phyloP scores from a whole-genome alignment of 1,139 yeast species.

The Magnusiomyces ingens region DNA sequence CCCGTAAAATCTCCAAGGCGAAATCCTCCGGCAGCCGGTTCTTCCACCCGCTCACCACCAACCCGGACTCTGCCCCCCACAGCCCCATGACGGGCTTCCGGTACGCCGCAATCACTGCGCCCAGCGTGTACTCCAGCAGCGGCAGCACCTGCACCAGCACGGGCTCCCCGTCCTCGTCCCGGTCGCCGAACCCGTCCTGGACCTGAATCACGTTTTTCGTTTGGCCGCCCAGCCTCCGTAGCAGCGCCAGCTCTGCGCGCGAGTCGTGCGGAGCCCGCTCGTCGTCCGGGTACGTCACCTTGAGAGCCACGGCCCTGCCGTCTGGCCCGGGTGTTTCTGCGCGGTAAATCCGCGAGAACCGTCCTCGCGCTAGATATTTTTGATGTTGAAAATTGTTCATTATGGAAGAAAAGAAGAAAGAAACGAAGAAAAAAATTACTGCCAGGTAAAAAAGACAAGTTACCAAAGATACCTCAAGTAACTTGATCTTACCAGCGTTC shows the following conservation, averaged over 20 bases:
- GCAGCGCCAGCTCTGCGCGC: conserved; percentile 36
- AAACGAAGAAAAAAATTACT: neutral
- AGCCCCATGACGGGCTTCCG: conserved; percentile 26
- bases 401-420: neutral
- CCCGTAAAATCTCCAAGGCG: conserved; percentile 35
- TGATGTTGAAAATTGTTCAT: neutral
- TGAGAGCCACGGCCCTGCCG: conserved; percentile 32
- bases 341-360: conserved; percentile 30
- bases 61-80: conserved; percentile 8
- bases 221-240: conserved; percentile 21
- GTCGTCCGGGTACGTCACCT: conserved; percentile 42
- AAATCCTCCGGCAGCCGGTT: conserved; percentile 28
- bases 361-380: conserved; percentile 12
- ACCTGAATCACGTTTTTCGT: conserved; percentile 24
- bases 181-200: conserved; percentile 26
- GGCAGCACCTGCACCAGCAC: conserved; percentile 39
- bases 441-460: too few relatives aligned
- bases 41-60: conserved; percentile 27
- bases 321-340: conserved; percentile 12
- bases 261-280: conserved; percentile 47
- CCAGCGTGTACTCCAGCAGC: conserved; percentile 33
- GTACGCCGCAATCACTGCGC: conserved; percentile 30
- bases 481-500: too few relatives aligned
- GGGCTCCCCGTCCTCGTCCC: conserved; percentile 31
- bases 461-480: too few relatives aligned